These are phyloP conservation scores for Suaeda aralocaspica DNA, from an alignment of 148 eudicot species.

Conservation along the genomic window DNA sequence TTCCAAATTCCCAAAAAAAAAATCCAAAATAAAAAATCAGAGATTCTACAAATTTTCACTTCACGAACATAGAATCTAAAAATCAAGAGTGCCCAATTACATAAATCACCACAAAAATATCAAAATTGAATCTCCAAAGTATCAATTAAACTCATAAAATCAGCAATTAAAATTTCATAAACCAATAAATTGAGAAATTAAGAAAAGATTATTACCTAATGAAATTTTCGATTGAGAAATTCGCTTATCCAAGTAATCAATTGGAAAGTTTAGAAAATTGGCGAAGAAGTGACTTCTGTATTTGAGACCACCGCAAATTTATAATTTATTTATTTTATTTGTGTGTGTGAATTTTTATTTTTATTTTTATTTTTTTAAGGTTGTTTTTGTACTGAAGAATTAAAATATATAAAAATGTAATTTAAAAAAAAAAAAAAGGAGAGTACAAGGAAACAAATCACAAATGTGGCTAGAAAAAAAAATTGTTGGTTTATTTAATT, in stretches of 20 bases:
- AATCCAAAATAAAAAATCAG: background rate
- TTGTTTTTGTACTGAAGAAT: conserved; percentile 2
- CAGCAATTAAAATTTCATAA: background rate
- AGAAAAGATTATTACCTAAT: background rate
- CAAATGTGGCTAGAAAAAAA: conserved; percentile 25
- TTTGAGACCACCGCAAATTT: conserved; percentile 12
- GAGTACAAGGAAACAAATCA: conserved; percentile 18
- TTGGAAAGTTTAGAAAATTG: background rate
- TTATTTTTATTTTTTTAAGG: too few relatives aligned
- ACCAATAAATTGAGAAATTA: background rate
- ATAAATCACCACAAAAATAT: conserved; percentile 3
- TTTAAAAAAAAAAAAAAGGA: background rate
- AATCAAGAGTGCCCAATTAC: background rate
- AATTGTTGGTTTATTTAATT: conserved; percentile 8
- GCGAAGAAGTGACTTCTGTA: background rate
- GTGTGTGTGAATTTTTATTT: background rate
- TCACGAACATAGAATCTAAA: background rate
- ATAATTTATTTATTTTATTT: background rate
- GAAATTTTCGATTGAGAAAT: background rate
- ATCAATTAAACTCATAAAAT: background rate
- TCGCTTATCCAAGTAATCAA: background rate
- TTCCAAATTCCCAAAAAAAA: background rate
- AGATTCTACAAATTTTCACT: conserved; percentile 8
- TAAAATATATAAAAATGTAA: background rate
- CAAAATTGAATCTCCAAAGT: conserved; percentile 9